These are phyloP conservation scores for Fomitopsis serialis DNA, from an alignment of 768 basidiomycete genomes.

Conservation along the genomic window DNA sequence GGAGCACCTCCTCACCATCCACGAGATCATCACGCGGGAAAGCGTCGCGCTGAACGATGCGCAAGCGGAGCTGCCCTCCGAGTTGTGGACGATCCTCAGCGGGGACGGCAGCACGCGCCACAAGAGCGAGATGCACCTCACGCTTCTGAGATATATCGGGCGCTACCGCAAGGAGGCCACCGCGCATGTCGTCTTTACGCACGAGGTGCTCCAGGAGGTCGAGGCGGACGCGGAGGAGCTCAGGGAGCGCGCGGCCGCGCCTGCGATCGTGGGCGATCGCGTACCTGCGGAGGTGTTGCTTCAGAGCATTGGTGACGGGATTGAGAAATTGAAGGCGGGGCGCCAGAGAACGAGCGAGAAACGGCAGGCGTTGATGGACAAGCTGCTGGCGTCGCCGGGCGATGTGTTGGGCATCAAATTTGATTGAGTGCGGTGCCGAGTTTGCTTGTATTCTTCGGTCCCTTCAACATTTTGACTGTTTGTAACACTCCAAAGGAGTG, in stretches of 20 bases:
- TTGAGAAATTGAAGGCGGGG: slow-evolving; percentile 57
- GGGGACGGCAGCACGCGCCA: slow-evolving; percentile 48
- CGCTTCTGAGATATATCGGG: slow-evolving; percentile 48
- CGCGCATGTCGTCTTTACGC: slow-evolving; percentile 57
- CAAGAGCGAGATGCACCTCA: slow-evolving; percentile 46
- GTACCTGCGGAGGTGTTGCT: slow-evolving; percentile 74
- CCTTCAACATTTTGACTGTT: too few relatives aligned
- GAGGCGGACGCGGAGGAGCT: slow-evolving; percentile 74
- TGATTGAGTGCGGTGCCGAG: too few relatives aligned
- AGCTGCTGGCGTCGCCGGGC: slow-evolving; percentile 12
- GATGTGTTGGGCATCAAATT: background rate
- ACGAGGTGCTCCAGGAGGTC: slow-evolving; percentile 58
- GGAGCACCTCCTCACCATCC: slow-evolving; percentile 47
- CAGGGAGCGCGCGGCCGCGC: slow-evolving; percentile 64
- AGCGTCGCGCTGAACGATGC: slow-evolving; percentile 38
- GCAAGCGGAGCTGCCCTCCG: slow-evolving; percentile 50
- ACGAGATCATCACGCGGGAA: slow-evolving; percentile 59
- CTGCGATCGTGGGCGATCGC: slow-evolving; percentile 50
- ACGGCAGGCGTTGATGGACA: slow-evolving; percentile 32
- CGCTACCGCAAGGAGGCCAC: slow-evolving; percentile 56
- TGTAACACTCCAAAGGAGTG: too few relatives aligned
- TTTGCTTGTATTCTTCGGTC: too few relatives aligned
- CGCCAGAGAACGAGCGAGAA: slow-evolving; percentile 44
- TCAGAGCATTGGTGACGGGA: slow-evolving; percentile 59
- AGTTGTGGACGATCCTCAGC: slow-evolving; percentile 68